Base-by-base conservation (phyloP, 352 stramenopile species). In the Phytopythium montanum region DNA sequence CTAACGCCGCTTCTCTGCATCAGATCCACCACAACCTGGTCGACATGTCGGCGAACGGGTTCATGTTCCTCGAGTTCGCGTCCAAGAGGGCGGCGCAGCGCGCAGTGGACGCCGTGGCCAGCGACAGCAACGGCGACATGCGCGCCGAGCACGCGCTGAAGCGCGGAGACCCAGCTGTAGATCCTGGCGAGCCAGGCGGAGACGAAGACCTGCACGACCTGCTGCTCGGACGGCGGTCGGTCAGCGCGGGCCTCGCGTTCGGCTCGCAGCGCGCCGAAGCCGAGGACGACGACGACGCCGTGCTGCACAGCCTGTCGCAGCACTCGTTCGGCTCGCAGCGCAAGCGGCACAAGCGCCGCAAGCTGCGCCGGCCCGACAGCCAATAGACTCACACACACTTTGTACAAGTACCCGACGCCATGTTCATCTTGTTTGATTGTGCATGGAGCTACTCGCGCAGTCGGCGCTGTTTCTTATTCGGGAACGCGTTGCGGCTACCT, bases 291-390 rank as follows among this genome's bases (percentile, higher is more conserved):
- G 83, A 90, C 34, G 79, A 90, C 16, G 56, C 81, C n/a, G 76
- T 90, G 56, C 72, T 92, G 9, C 83, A 92, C 55, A 92, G 77
- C 61, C 68, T 92, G 16, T 92, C 83, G 60, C 83, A 92, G 57
- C 39, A 33, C 10, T 75, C 79, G 44, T 78, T 83, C 34, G 54
- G 61, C 12, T 65, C 28, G 8, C 72, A 55, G 58, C 69, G 71
- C 51, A 50, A 72, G 50, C 67, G 68, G 33, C 76, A 76, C 51
- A 79, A 72, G 48, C 62, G 68, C 29, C 62, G 55, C 45, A 59
- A 65, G 25, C 48, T 48, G 52, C n/a, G n/a, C n/a, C n/a, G n/a
- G n/a, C 34, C 31, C 3, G 31, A 36, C 31, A 36, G 34, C 23
- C 34, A 46, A 10, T 48, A 41, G 36, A 28, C n/a, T 5, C 23